Evolutionary conservation across 352 stramenopile species (phyloP).

Genomic region (Elongisporangium undulatum): DNA sequence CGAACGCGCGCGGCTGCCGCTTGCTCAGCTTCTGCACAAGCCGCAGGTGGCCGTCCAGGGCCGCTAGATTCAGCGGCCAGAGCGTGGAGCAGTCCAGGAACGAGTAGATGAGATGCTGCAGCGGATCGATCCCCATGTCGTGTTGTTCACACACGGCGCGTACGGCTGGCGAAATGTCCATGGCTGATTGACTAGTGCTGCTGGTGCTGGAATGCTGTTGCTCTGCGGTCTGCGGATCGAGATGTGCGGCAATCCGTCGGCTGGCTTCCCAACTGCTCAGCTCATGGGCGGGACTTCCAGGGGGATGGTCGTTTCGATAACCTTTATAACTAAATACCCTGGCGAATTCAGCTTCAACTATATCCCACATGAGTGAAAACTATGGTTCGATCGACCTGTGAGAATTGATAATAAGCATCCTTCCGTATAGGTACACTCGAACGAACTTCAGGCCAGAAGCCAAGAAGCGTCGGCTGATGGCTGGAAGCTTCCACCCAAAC

Average conservation of each 20-base stretch:
- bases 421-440: background rate
- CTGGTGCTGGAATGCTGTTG: background rate
- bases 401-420: background rate
- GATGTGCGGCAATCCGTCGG: background rate
- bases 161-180: slow-evolving; percentile 44
- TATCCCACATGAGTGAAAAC: background rate
- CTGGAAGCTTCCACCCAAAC: background rate
- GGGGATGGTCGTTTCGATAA: background rate
- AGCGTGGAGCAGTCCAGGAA: slow-evolving; percentile 50
- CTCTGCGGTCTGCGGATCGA: background rate
- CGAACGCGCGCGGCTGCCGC: slow-evolving; percentile 26
- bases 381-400: background rate
- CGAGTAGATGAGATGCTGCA: slow-evolving; percentile 39
- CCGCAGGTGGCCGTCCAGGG: slow-evolving; percentile 40
- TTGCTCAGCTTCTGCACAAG: slow-evolving; percentile 44
- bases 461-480: background rate
- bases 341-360: background rate
- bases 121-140: slow-evolving; percentile 34
- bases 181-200: background rate
- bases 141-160: slow-evolving; percentile 40
- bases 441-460: background rate
- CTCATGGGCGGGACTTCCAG: background rate
- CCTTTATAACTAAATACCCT: background rate
- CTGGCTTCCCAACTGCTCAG: background rate
- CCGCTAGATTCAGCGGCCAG: slow-evolving; percentile 51